Evolutionary conservation across 2,329 filamentous ascomycete species (phyloP), one percentile per base, ranked within the genome.

Genomic region (Anthostomella pinea): DNA sequence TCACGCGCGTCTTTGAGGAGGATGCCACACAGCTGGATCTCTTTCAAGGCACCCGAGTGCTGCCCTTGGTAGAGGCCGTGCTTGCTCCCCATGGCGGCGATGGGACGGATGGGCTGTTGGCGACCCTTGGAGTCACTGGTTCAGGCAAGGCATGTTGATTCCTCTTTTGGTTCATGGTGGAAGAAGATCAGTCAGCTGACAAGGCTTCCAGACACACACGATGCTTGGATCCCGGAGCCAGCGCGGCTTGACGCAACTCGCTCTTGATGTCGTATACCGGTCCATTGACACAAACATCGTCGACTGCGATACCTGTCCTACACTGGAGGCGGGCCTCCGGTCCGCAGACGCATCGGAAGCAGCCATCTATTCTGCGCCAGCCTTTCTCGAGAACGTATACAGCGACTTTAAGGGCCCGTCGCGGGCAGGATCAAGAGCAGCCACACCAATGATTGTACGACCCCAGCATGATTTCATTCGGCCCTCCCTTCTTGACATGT

Each of bases 1-100:
- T 98, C 58, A 98, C 93, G 0, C 81, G 81, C 45, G 89, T 98
- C 1, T 96, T 97, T 52, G 85, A 94, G 52, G 90, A 97, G 57
- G 74, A 85, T 53, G 82, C 88, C 2, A 79, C 77, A 6, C 93
- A 98, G 58, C 70, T 93, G 18, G 88, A 96, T 54, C 67, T 98
- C 8, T 96, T 98, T 58, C 76, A 87, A 48, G 83, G 83, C 54
- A 87, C 85, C 0, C 83, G 84, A 16, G 78, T 95, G 28, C 68
- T 85, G 10, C 74, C 79, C 1, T 70, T 96, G 27, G 76, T 96
- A 6, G 82, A 91, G 53, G 88, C 87, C 14, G 89, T 95, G 3
- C 60, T 98, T 26, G 83, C 83, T 6, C 74, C 77, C 15, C 70
- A 78, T 28, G 83, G 83, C 21, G 78, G 82, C 33, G 84, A 93